Conservation (phyloP, 23 red algal genomes). For the Cyanidium caldarium region DNA sequence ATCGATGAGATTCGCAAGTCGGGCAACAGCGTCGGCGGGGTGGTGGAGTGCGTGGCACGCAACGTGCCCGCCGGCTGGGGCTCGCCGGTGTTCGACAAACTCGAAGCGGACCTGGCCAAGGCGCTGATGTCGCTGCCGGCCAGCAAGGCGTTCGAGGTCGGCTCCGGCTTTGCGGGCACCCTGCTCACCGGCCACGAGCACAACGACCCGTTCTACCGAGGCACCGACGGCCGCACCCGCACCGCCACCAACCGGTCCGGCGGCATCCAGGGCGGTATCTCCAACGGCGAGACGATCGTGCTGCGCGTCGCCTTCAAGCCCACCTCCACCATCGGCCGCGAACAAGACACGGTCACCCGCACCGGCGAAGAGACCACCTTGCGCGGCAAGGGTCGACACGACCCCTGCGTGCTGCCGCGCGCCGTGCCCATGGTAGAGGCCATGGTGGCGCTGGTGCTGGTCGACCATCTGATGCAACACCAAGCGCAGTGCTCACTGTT, state of each 20-base stretch:
- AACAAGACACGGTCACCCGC: constrained; percentile 79
- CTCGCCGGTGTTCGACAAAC: constrained; percentile 91
- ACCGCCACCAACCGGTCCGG: constrained; percentile 63
- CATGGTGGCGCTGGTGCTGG: constrained; percentile 87
- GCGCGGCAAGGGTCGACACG: constrained; percentile 78
- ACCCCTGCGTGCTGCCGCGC: constrained; percentile 86
- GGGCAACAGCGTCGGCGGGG: constrained; percentile 80
- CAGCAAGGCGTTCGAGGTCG: constrained; percentile 90
- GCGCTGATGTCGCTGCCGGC: constrained; percentile 87
- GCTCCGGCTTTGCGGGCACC: constrained; percentile 79
- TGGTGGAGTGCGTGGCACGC: constrained; percentile 65
- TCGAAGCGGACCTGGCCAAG: constrained; percentile 93
- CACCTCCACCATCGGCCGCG: constrained; percentile 63
- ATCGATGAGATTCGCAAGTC: constrained; percentile 74
- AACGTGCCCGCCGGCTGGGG: constrained; percentile 92
- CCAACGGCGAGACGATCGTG: constrained; percentile 88
- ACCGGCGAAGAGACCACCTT: constrained; percentile 60
- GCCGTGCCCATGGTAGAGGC: constrained; percentile 97
- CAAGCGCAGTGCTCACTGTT: constrained; percentile 1
- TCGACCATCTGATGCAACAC: constrained; percentile 85
- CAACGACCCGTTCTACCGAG: constrained; percentile 89
- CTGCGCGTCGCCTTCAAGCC: constrained; percentile 95
- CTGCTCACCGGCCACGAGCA: constrained; percentile 72
- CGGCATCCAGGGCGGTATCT: constrained; percentile 91
- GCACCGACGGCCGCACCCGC: constrained; percentile 55